A percentile compares a stretch with the other conserved stretches of the same genome.
Evolutionary conservation across 1,139 yeast genomes (phyloP).

Genomic region (Yamadazyma sp.): DNA sequence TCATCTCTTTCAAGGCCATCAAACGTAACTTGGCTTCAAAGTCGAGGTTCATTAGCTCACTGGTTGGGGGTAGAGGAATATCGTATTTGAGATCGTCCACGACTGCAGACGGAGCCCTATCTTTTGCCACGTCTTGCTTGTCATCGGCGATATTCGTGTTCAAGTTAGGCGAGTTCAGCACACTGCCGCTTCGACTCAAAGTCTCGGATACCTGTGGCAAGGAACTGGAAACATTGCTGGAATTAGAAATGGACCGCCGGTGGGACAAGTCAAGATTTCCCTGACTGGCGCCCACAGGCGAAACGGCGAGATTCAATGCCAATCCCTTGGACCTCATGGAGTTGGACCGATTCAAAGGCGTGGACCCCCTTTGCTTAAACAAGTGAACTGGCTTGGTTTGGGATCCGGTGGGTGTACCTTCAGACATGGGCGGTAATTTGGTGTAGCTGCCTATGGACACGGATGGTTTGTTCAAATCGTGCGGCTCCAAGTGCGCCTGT

Average conservation of each 20-base stretch:
- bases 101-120: background rate
- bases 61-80: conserved; percentile 32
- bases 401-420: conserved; percentile 7
- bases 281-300: conserved; percentile 18
- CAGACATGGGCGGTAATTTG: background rate
- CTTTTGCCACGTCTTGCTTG: background rate
- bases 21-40: conserved; percentile 57
- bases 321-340: conserved; percentile 26
- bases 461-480: background rate
- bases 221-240: conserved; percentile 2
- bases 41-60: conserved; percentile 31
- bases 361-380: conserved; percentile 4
- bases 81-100: conserved; percentile 23
- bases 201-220: too few species aligned
- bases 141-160: background rate
- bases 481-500: conserved; percentile 1
- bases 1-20: conserved; percentile 64
- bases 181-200: background rate
- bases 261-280: too few species aligned
- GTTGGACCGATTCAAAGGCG: conserved; percentile 12
- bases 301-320: conserved; percentile 32
- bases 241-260: conserved; percentile 5
- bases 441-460: too few species aligned
- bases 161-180: background rate
- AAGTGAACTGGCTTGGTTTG: conserved; percentile 9